Conservation (phyloP, 352 stramenopile species). For the Pythium periplocum region DNA sequence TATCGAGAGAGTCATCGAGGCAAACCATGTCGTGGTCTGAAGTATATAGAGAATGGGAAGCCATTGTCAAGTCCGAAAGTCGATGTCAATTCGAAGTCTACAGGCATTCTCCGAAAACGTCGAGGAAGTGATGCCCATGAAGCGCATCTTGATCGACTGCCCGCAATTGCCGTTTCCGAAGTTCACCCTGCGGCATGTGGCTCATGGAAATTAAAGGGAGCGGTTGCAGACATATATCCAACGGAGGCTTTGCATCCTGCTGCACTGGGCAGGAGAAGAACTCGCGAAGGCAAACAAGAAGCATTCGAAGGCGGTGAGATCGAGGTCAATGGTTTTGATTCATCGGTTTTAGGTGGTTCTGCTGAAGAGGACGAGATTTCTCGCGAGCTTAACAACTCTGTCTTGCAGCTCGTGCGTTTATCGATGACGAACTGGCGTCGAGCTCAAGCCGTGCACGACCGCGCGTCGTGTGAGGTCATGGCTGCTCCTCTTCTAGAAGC, state of each 20-base stretch:
- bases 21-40: too few relatives aligned
- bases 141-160: conserved; percentile 23
- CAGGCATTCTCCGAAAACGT: too few relatives aligned
- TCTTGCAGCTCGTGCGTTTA: conserved; percentile 48
- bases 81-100: neutral
- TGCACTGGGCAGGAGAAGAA: conserved; percentile 8
- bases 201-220: conserved; percentile 55
- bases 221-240: conserved; percentile 3
- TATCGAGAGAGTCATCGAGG: too few relatives aligned
- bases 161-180: conserved; percentile 25
- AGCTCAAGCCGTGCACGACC: conserved; percentile 55
- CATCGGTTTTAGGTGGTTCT: conserved; percentile 36
- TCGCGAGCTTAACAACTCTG: conserved; percentile 35
- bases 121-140: too few relatives aligned
- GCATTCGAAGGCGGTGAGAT: neutral
- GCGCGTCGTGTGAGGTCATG: conserved; percentile 44
- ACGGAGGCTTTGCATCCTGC: neutral
- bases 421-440: conserved; percentile 69
- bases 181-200: conserved; percentile 60
- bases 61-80: conserved; percentile 4
- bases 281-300: conserved; percentile 5
- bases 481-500: conserved; percentile 43
- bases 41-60: conserved; percentile 6
- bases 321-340: neutral
- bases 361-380: conserved; percentile 77